Evolutionary conservation across 2,329 filamentous ascomycete species (phyloP), one percentile per base, ranked within the genome.

Genomic region (Ascochyta clinopodiicola): DNA sequence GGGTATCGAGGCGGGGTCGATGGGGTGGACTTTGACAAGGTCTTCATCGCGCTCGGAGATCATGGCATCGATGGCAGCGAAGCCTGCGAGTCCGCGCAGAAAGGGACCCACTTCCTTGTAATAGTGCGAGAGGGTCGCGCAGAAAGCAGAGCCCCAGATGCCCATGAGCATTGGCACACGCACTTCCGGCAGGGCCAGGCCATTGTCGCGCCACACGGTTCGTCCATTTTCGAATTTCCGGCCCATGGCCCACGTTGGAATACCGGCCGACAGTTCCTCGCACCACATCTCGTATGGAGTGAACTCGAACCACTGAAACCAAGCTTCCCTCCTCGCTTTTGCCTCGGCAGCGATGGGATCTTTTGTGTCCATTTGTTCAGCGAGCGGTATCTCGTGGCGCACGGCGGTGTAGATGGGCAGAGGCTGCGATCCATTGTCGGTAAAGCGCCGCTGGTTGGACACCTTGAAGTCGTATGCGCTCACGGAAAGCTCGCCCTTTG

Each of bases 71-170:
- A 99, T 81, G 2, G 89, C 84, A 9, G 81, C 81, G 61, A 97
- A 89, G 0, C 92, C 92, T 5, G 87, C 83, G 21, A 96, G 78
- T 12, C 87, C 88, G 63, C 84, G 86, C 19, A 98, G 81, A 6
- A 96, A 75, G 0, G 95, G 95, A n/a, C 90, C 85, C 42, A 98
- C 84, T 75, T 99, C 95, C 61, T 89, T 91, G 77, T 98, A 98
- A 73, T 99, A 99, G 74, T 98, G 95, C 38, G 91, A 94, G 0
- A 99, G 79, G 0, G 95, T 98, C 0, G 95, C 95, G 67, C 95
- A 98, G 71, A 99, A 98, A 3, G 95, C 95, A 63, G 90, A 96
- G 1, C 95, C 95, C 82, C 95, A 99, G n/a, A 98, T 89, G 0
- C 95, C 95, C 80, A 99, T 86, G 42, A 98, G 81, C 7, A 95